Conservation (phyloP, 371 early-diverging fungal species). For the Gilbertella persicaria region DNA sequence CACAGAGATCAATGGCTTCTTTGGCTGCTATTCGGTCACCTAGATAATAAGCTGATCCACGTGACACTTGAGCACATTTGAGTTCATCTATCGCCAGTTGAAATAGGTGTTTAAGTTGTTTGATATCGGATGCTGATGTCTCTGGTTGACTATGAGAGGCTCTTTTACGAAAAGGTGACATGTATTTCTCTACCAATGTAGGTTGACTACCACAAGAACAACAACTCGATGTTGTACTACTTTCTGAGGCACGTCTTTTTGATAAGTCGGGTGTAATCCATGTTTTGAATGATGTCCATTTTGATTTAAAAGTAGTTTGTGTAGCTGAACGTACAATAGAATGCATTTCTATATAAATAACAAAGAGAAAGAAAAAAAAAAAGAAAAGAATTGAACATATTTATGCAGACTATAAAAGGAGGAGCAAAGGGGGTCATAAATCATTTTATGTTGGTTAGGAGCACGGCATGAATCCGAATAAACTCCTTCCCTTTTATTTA, state of each 20-base stretch:
- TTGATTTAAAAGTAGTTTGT: slow-evolving; percentile 16
- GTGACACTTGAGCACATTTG: slow-evolving; percentile 41
- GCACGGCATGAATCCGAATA: neutral
- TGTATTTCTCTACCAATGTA: slow-evolving; percentile 17
- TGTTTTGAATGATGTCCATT: slow-evolving; percentile 20
- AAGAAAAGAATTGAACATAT: neutral
- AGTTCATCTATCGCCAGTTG: slow-evolving; percentile 28
- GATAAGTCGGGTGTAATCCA: slow-evolving; percentile 27
- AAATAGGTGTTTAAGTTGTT: slow-evolving; percentile 6
- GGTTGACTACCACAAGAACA: neutral
- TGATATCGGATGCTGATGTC: neutral
- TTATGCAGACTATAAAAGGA: neutral
- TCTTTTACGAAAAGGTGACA: slow-evolving; percentile 7
- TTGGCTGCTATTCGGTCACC: slow-evolving; percentile 39
- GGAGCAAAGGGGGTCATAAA: neutral
- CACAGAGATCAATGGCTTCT: slow-evolving; percentile 39
- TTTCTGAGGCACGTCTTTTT: slow-evolving; percentile 26
- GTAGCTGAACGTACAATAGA: slow-evolving; percentile 21
- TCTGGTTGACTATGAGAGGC: slow-evolving; percentile 6
- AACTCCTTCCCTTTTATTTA: neutral
- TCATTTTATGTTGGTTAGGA: neutral
- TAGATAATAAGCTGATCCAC: slow-evolving; percentile 39
- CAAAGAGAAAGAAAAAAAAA: slow-evolving; percentile 1
- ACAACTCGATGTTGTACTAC: slow-evolving; percentile 11
- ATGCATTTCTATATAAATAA: slow-evolving; percentile 7